Evolutionary conservation across 768 basidiomycete species (phyloP).

Genomic region (Kwoniella europaea): DNA sequence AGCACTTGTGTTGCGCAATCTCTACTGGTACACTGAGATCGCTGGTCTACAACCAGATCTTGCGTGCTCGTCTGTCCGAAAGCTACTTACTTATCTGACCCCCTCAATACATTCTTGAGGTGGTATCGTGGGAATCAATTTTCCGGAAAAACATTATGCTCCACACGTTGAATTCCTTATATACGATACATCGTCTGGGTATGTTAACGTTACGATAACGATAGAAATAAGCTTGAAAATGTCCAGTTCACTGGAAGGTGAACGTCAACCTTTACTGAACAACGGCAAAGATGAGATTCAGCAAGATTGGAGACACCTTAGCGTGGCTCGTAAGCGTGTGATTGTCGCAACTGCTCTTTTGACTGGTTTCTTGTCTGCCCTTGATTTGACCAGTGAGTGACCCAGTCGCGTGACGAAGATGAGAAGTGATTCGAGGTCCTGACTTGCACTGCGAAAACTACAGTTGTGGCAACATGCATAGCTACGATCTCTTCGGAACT

Average conservation of each 20-base stretch:
- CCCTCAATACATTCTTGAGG: not conserved
- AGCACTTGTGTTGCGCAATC: not conserved
- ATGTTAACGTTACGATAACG: not conserved
- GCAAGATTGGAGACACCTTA: constrained; percentile 18
- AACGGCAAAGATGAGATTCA: not conserved
- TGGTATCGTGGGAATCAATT: not conserved
- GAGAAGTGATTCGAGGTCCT: not conserved
- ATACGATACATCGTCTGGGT: not conserved
- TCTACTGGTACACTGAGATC: not conserved
- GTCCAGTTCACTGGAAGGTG: constrained; percentile 1
- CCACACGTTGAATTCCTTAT: not conserved
- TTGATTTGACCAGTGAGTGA: constrained; percentile 13
- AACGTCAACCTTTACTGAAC: not conserved
- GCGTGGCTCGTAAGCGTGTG: constrained; percentile 4
- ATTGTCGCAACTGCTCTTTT: constrained; percentile 17
- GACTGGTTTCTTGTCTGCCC: constrained; percentile 17
- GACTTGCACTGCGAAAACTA: not conserved
- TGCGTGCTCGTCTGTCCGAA: not conserved
- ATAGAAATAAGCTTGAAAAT: not conserved
- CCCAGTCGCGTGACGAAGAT: too few species aligned
- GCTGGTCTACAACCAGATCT: not conserved
- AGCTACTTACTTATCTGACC: not conserved
- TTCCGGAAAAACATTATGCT: not conserved
- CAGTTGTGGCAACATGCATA: constrained; percentile 24
- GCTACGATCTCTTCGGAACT: constrained; percentile 21